phyloP scores from a whole-genome alignment of 176 grass and related monocot species.

The Saccharum officinarum region DNA sequence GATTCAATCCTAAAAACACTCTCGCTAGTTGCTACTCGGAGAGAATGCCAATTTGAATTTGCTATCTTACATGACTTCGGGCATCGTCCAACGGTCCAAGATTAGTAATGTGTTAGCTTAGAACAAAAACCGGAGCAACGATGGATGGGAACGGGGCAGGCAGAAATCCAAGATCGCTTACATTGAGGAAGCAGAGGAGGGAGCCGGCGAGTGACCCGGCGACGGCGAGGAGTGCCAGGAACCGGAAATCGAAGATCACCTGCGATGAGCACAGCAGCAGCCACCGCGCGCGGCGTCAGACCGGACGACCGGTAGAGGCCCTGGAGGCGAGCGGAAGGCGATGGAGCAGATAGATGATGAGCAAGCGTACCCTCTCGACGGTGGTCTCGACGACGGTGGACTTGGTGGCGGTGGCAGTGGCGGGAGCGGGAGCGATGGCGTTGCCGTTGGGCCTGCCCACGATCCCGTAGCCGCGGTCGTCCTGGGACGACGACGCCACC shows the following conservation, averaged over 20 bases:
- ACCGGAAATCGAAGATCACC: slow-evolving; percentile 92
- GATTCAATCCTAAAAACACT: background rate
- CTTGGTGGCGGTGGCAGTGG: background rate
- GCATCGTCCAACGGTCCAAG: background rate
- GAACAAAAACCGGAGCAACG: background rate
- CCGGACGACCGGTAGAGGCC: background rate
- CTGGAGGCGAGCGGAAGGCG: background rate
- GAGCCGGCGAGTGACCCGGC: slow-evolving; percentile 86
- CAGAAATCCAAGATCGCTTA: slow-evolving; percentile 27
- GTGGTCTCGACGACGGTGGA: slow-evolving; percentile 11
- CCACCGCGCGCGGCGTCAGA: background rate
- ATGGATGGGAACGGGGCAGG: background rate
- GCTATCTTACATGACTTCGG: background rate
- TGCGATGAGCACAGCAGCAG: background rate
- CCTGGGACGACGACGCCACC: background rate
- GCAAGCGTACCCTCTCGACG: slow-evolving; percentile 69
- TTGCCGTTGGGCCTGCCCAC: background rate
- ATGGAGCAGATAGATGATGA: background rate
- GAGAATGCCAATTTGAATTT: background rate
- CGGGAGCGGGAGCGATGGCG: background rate
- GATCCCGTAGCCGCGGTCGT: background rate
- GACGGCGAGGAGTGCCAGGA: slow-evolving; percentile 84
- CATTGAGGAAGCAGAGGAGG: slow-evolving; percentile 88
- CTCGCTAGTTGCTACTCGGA: background rate
- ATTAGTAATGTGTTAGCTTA: background rate